These are phyloP conservation scores for Aspergillus luchuensis DNA, from an alignment of 2,329 filamentous ascomycete genomes.

Conservation along the genomic window DNA sequence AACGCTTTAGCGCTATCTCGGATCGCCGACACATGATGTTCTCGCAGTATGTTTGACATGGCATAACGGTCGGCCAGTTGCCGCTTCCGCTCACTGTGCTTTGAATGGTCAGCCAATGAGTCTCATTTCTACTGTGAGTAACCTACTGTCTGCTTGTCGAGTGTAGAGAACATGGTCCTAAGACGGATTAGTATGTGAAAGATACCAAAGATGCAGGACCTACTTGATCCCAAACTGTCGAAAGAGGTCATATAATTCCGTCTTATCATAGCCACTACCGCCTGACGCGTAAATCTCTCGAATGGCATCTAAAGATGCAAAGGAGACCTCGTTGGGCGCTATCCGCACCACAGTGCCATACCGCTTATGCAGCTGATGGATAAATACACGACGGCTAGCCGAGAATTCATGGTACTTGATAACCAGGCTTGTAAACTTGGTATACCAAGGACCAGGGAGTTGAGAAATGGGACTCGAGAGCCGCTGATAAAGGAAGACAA, in stretches of 20 bases:
- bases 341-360: slow-evolving; percentile 35
- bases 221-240: slow-evolving; percentile 36
- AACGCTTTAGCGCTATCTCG: slow-evolving; percentile 60
- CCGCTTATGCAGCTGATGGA: slow-evolving; percentile 30
- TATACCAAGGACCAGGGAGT: slow-evolving; percentile 35
- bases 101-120: slow-evolving; percentile 5
- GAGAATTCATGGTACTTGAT: slow-evolving; percentile 37
- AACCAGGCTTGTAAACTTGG: slow-evolving; percentile 30
- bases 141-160: slow-evolving; percentile 15
- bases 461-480: slow-evolving; percentile 13
- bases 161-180: slow-evolving; percentile 24
- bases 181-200: rapidly evolving
- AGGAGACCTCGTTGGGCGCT: slow-evolving; percentile 35
- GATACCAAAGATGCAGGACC: background rate
- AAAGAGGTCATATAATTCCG: slow-evolving; percentile 39
- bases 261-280: slow-evolving; percentile 42
- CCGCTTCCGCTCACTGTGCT: slow-evolving; percentile 66
- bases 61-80: slow-evolving; percentile 68
- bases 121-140: no score
- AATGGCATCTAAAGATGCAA: slow-evolving; percentile 31
- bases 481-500: background rate
- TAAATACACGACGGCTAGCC: slow-evolving; percentile 29
- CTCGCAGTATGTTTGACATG: slow-evolving; percentile 66
- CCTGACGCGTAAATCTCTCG: slow-evolving; percentile 37
- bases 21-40: slow-evolving; percentile 59